phyloP scores from a whole-genome alignment of 148 eudicot species.

The Polygonum maritimum region DNA sequence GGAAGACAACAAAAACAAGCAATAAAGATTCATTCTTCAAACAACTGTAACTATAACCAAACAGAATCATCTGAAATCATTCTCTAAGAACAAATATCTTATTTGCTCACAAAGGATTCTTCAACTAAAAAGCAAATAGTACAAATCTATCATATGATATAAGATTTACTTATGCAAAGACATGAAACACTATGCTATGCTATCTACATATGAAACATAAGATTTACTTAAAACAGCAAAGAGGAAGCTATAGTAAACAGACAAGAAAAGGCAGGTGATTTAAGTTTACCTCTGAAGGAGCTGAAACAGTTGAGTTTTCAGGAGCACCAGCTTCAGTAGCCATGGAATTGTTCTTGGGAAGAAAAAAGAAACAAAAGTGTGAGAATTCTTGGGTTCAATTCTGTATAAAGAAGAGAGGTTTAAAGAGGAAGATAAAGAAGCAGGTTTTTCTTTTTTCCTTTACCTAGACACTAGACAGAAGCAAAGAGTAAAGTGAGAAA shows the following conservation, averaged over 20 bases:
- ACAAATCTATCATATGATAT: background rate
- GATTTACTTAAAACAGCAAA: background rate
- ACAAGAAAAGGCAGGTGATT: background rate
- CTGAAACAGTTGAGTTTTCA: conserved; percentile 14
- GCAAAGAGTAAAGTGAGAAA: conserved; percentile 8
- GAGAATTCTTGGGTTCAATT: background rate
- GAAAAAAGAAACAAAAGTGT: background rate
- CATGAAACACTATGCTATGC: background rate
- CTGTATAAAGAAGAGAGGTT: conserved; percentile 9
- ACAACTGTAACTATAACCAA: background rate
- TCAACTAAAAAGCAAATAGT: background rate
- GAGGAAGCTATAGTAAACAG: background rate
- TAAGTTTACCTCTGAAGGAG: background rate
- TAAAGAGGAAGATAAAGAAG: background rate
- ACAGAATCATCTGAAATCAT: background rate
- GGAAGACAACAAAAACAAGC: background rate
- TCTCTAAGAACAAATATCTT: background rate
- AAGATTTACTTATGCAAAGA: background rate
- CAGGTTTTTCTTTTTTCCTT: background rate
- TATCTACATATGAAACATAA: background rate
- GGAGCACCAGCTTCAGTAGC: conserved; percentile 26
- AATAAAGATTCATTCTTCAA: background rate
- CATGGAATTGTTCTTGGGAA: conserved; percentile 11
- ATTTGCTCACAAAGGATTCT: background rate
- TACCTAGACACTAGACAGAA: background rate